Base-by-base conservation (phyloP, 2,329 filamentous ascomycete genomes). In the Trichophyton verrucosum region DNA sequence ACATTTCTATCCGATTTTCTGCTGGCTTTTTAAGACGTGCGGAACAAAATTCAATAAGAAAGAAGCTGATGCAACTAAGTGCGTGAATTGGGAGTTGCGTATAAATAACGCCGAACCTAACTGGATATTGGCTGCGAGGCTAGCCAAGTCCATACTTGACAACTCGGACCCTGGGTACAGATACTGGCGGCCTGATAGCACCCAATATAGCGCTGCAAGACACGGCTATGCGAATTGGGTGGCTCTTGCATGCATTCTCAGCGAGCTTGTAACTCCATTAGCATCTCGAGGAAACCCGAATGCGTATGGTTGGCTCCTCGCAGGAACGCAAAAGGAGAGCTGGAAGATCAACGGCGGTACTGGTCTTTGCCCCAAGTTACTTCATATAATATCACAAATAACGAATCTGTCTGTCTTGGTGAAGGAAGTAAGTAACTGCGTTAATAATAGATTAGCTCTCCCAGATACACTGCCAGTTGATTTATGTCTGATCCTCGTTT, bases 301-400 rank as follows among this genome's bases (percentile, higher is more conserved):
- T 58, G 38, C 36, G 2, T 59, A 42, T 47, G 42, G 42, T 20
- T 59, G 57, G 57, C 57, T 59, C 5, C 49, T 65, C 9, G 42
- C 30, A 27, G 64, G 64, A 17, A 59, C 56, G 13, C 40, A 62
- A 15, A 57, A 30, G 27, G 63, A 64, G 8, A 53, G 57, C 17
- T 24, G 60, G n/a, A 60, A 46, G 30, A 64, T 65, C n/a, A 22
- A 63, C 33, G 63, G 63, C 27, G 40, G 49, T 11, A 64, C 61
- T 7, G 64, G 64, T 17, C 51, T 65, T 3, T 61, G 59, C 8
- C 57, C 57, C 8, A 59, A 59, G n/a, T 57, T 65, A 11, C 44
- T 65, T 17, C 64, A 65, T 44, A 63, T 61, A n/a, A 64, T 63
- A n/a, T 60, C 61, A 4, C 60, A 65, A 42, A 55, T 60, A 53